Evolutionary conservation across 2,329 filamentous ascomycete genomes (phyloP).

Genomic region (Coniochaeta sp.): DNA sequence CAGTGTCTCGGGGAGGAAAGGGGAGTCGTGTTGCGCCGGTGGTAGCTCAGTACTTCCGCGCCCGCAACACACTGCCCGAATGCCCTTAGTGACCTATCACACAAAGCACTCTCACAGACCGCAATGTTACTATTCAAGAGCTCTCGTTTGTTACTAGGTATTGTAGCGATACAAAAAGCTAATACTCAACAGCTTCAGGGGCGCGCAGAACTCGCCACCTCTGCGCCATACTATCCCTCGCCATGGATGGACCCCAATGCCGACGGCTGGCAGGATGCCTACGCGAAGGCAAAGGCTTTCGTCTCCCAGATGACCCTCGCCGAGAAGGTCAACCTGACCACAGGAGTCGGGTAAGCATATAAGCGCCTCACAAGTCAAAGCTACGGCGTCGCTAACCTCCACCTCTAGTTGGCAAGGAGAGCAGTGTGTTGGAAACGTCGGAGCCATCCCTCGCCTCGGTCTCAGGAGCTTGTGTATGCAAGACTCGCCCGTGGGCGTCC

Average conservation of each 20-base stretch:
- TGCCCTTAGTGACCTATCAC: no score
- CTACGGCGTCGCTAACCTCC: neutral
- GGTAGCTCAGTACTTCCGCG: no score
- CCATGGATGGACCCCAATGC: slow-evolving; percentile 77
- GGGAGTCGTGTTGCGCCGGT: no score
- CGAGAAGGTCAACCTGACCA: slow-evolving; percentile 94
- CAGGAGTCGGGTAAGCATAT: slow-evolving; percentile 66
- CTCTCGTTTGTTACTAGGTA: neutral
- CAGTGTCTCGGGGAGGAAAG: no score
- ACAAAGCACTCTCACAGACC: no score
- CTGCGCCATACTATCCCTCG: slow-evolving; percentile 68
- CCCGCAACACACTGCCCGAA: neutral
- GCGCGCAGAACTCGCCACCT: slow-evolving; percentile 26
- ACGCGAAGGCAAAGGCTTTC: slow-evolving; percentile 67
- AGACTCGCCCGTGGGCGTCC: slow-evolving; percentile 75
- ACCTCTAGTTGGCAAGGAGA: slow-evolving; percentile 55
- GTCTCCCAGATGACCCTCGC: slow-evolving; percentile 75
- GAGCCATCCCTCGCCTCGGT: slow-evolving; percentile 62
- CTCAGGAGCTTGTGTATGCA: slow-evolving; percentile 76
- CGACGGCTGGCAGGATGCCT: slow-evolving; percentile 67
- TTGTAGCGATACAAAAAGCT: slow-evolving; percentile 11
- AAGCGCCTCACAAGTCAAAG: no score
- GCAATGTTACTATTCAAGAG: neutral
- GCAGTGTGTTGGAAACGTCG: slow-evolving; percentile 70
- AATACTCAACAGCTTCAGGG: slow-evolving; percentile 15